Evolutionary conservation across 352 stramenopile genomes (phyloP), one percentile per base, ranked within the genome.

Genomic region (Globisporangium recalcitrans): DNA sequence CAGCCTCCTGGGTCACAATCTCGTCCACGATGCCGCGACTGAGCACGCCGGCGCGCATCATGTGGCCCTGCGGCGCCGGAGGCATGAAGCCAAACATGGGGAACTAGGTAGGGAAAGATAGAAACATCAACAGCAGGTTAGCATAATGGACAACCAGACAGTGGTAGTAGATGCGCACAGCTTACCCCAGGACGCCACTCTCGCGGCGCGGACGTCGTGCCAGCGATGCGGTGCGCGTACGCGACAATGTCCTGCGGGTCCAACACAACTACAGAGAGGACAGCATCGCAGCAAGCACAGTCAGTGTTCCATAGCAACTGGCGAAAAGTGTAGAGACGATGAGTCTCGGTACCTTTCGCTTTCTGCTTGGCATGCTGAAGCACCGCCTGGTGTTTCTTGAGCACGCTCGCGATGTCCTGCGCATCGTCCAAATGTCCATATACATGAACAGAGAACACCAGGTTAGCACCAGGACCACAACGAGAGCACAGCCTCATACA

Each of bases 21-120:
- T 89, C 82, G 34, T 85, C 82, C 16, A 93, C 78, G 40, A 93
- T 81, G 29, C 85, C 85, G 22, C 85, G 85, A 71, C 82, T 92
- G 10, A 94, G 70, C 11, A 94, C 83, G 59, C 85, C 85, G 0
- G 82, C 85, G 34, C 85, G 82, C 85, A 94, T 94, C 81, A 92
- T 92, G 57, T 94, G 82, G 53, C 87, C 78, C 46, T 91, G 85
- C 19, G 85, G 85, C 10, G 85, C 85, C n/a, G 85, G 85, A 3
- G 85, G 85, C 73, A 88, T 87, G 60, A 94, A 94, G 14, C 85
- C 85, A 75, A 92, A 92, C 82, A 94, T 94, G 1, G 85, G 81
- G 52, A 90, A 88, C 82, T 94, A 36, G 55, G 27, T 4, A 52
- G n/a, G 11, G 2, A 56, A 34, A 70, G 16, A 38, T 8, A 64